phyloP scores from a whole-genome alignment of 2,329 filamentous ascomycete genomes.

The Fusarium armeniacum region DNA sequence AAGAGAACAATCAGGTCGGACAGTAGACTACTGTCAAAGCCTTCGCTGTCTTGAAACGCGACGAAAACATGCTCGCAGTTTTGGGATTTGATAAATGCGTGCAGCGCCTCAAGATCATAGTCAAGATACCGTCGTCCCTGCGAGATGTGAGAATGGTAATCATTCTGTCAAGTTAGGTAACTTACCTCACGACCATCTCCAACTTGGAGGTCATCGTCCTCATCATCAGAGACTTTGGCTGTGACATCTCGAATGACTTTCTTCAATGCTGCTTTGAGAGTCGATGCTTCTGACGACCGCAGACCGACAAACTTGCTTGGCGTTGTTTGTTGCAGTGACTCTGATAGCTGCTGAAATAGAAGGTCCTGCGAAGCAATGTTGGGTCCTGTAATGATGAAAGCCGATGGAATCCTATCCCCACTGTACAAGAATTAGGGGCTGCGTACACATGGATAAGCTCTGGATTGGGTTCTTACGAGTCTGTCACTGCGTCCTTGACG shows the following conservation, averaged over 20 bases:
- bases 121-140: conserved; percentile 77
- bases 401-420: conserved; percentile 71
- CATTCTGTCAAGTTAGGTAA: not conserved
- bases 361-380: conserved; percentile 82
- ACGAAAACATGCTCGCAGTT: conserved; percentile 74
- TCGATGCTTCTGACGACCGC: conserved; percentile 78
- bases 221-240: conserved; percentile 62
- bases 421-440: conserved; percentile 47
- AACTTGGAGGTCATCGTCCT: conserved; percentile 68
- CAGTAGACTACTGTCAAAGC: conserved; percentile 80
- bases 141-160: conserved; percentile 31
- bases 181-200: conserved; percentile 64
- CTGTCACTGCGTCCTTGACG: conserved; percentile 58
- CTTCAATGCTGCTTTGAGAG: conserved; percentile 80
- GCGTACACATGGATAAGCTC: not conserved
- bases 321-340: conserved; percentile 63
- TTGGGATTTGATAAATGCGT: conserved; percentile 69
- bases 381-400: conserved; percentile 82
- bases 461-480: conserved; percentile 50
- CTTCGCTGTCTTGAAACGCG: conserved; percentile 85
- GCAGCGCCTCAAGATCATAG: conserved; percentile 82
- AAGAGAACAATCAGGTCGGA: conserved; percentile 79
- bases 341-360: conserved; percentile 78
- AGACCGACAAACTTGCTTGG: conserved; percentile 74
- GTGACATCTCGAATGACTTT: conserved; percentile 78